Evolutionary conservation across 495 filamentous ascomycete genomes (phyloP), one percentile per base, ranked within the genome.

Genomic region (Monascus purpureus): DNA sequence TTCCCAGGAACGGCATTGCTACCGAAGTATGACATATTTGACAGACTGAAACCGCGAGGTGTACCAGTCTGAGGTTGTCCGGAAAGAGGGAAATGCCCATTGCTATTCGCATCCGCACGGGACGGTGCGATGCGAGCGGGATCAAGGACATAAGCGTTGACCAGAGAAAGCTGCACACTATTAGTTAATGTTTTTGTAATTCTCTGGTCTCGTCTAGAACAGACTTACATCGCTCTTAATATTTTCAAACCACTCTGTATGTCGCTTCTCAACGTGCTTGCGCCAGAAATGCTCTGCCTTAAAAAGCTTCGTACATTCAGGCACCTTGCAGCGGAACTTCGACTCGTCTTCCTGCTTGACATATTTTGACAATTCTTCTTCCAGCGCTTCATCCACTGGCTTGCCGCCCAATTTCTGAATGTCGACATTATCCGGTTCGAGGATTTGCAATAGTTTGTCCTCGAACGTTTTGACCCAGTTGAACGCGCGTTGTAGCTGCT

Each of bases 391-490:
- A 4, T 93, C 82, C 3, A 83, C 59, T 2, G 82, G 72, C 55
- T 81, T 88, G 6, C 90, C 90, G 26, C 92, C 90, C 15, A 99
- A 70, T 55, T 94, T 95, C 46, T 55, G 56, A 30, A 95, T 59
- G 45, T 94, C 84, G 23, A 81, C 82, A 34, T 73, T 73, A 17
- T 93, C 81, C 4, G 88, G 88, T 46, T 96, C 86, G 13, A 99
- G 64, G 25, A 93, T 80, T 50, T 90, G 84, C 49, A 82, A 62
- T 32, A 95, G 67, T 63, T 96, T 99, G 41, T 99, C 90, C 48
- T 99, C 90, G 45, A 93, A 99, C 0, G 87, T 94, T 57, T 78
- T 88, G n/a, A 95, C 93, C 92, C 92, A 96, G 43, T 99, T 99
- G 61, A 85, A 93, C 1, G 90, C 92, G 26, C 92, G 74, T 47